A percentile compares a stretch with the other conserved stretches of the same genome.
These are phyloP conservation scores for Boletus subcaerulescens DNA, from an alignment of 768 basidiomycete genomes.

Conservation along the genomic window DNA sequence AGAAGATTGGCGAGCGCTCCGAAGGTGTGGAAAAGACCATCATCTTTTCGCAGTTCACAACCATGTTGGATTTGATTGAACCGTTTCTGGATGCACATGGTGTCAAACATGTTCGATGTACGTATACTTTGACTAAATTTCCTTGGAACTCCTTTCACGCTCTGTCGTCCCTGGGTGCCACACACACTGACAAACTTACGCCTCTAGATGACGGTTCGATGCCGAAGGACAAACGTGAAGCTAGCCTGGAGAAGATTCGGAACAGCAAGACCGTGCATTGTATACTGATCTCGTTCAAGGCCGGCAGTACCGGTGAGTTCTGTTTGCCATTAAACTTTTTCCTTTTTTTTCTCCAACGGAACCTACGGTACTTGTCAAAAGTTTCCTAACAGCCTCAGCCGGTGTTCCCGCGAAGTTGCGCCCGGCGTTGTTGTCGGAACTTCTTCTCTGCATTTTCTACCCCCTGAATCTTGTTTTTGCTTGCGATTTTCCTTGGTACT, in stretches of 20 bases:
- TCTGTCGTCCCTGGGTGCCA: neutral
- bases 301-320: conserved; percentile 80
- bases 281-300: conserved; percentile 95
- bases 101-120: conserved; percentile 82
- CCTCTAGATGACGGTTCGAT: conserved; percentile 84
- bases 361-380: neutral
- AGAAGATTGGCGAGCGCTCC: conserved; percentile 57
- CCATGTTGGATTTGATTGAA: conserved; percentile 82
- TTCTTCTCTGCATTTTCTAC: neutral
- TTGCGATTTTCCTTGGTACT: neutral
- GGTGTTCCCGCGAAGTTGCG: conserved; percentile 1
- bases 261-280: conserved; percentile 55
- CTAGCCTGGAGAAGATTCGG: conserved; percentile 70
- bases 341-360: neutral
- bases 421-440: neutral
- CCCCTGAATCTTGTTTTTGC: neutral
- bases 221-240: conserved; percentile 72
- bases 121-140: conserved; percentile 33
- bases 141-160: neutral
- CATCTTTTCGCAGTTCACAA: conserved; percentile 92
- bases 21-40: conserved; percentile 84
- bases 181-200: conserved; percentile 3
- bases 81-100: conserved; percentile 72
- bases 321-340: neutral
- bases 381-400: neutral